Evolutionary conservation across 163 green algal species (phyloP), one percentile per base, ranked within the genome.

Genomic region (Scenedesmus sp.): DNA sequence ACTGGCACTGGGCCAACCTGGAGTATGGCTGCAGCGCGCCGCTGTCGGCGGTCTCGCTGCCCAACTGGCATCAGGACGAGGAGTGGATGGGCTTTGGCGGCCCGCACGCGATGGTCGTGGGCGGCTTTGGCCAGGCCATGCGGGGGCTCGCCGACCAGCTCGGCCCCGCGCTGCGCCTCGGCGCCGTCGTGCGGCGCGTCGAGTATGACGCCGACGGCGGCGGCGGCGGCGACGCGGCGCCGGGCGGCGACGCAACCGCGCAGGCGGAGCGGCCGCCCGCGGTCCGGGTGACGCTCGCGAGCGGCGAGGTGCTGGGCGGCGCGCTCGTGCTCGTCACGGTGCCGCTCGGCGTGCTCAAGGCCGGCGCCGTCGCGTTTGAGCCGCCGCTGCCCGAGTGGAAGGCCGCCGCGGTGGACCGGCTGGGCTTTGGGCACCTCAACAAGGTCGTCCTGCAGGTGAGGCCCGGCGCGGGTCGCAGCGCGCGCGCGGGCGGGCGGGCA

Each of bases 1-100:
- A 92, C 50, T 98, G 94, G 94, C 94, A 98, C 87, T 94, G 88
- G 83, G 93, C 95, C 20, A 92, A 97, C 74, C 64, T 97, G 24
- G 95, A 98, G 86, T 98, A 98, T 81, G 93, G 92, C 34, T 97
- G 92, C 84, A 89, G 84, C 56, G 91, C 92, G 1, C 51, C 67
- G 2, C 83, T 98, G 48, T 34, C 70, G 4, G 77, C 92, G 58
- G 69, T 96, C 14, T 93, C 87, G 7, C 44, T 92, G n/a, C 50
- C 70, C 24, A 76, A 94, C 63, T 97, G 92, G 93, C 94, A 97
- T 75, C 87, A 96, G 39, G 71, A 98, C 73, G 92, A 97, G 78
- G 86, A 88, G 48, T 94, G 86, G 51, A 93, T 92, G 33, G 93
- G 91, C 17, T 98, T 98, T 90, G 94, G 92, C 15, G 94, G 94